Conservation (phyloP, 192 early-diverging fungal species). For the Glomus cerebriforme region DNA sequence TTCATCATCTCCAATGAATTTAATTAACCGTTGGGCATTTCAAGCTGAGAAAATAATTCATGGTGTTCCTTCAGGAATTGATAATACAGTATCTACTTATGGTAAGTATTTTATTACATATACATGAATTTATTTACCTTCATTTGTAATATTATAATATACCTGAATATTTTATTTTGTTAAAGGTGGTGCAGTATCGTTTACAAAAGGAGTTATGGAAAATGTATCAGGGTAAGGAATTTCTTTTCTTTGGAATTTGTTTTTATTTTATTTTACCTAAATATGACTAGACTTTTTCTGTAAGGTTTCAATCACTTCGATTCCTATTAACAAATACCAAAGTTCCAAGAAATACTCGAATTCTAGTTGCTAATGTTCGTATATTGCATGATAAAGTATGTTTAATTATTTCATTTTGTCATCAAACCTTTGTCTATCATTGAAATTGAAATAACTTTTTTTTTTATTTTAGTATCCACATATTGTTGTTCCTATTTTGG, state of each 20-base stretch:
- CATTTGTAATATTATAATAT: conserved; percentile 2
- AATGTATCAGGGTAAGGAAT: conserved; percentile 2
- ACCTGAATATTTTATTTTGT: background rate
- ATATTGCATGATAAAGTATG: conserved; percentile 51
- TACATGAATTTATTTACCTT: background rate
- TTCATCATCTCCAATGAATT: conserved; percentile 39
- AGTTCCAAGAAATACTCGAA: conserved; percentile 87
- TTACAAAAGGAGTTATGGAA: conserved; percentile 54
- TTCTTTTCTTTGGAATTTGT: background rate
- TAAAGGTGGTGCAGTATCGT: conserved; percentile 73
- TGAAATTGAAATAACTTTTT: background rate
- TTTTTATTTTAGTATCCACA: conserved; percentile 45
- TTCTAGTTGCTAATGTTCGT: conserved; percentile 80
- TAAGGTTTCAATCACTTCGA: conserved; percentile 63
- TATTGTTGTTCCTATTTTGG: conserved; percentile 66
- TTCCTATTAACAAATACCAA: conserved; percentile 89
- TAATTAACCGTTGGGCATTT: conserved; percentile 91
- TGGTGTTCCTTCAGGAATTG: conserved; percentile 92
- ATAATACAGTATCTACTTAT: conserved; percentile 88
- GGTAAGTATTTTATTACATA: conserved; percentile 49
- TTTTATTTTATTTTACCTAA: background rate
- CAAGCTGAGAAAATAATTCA: conserved; percentile 93
- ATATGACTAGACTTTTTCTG: background rate
- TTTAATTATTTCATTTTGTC: background rate
- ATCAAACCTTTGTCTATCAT: background rate